These are phyloP conservation scores for Yamadazyma epiphylla DNA, from an alignment of 1,139 yeast species.

Conservation along the genomic window DNA sequence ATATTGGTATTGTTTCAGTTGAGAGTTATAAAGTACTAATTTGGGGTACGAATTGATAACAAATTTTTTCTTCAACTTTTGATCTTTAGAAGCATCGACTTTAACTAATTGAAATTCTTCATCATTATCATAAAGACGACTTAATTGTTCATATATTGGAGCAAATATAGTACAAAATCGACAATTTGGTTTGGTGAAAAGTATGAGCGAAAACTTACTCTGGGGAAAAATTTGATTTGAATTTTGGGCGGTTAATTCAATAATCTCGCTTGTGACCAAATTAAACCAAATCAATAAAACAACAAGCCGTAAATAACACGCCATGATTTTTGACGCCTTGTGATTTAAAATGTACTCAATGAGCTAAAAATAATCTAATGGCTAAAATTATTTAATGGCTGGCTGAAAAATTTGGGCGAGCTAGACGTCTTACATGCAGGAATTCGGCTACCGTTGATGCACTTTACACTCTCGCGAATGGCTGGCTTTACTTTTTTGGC, in stretches of 20 bases:
- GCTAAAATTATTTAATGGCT: no score
- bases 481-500: no score
- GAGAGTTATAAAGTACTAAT: conserved; percentile 25
- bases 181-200: conserved; percentile 38
- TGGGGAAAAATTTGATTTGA: conserved; percentile 6
- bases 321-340: no score
- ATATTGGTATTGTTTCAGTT: conserved; percentile 22
- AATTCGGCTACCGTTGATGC: no score
- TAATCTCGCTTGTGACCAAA: conserved; percentile 4
- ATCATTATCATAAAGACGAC: conserved; percentile 21
- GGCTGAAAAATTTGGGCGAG: no score
- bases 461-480: no score
- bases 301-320: no score
- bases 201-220: conserved; percentile 35
- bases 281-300: background rate
- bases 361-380: no score
- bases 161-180: conserved; percentile 32
- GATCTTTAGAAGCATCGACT: conserved; percentile 24
- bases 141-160: conserved; percentile 34
- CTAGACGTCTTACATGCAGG: no score
- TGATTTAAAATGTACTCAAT: no score
- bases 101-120: conserved; percentile 27
- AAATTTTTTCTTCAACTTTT: conserved; percentile 22
- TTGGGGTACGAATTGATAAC: conserved; percentile 28
- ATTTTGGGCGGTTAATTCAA: conserved; percentile 8